These are phyloP conservation scores for Diaporthe australafricana DNA, from an alignment of 2,329 filamentous ascomycete species.

Conservation along the genomic window DNA sequence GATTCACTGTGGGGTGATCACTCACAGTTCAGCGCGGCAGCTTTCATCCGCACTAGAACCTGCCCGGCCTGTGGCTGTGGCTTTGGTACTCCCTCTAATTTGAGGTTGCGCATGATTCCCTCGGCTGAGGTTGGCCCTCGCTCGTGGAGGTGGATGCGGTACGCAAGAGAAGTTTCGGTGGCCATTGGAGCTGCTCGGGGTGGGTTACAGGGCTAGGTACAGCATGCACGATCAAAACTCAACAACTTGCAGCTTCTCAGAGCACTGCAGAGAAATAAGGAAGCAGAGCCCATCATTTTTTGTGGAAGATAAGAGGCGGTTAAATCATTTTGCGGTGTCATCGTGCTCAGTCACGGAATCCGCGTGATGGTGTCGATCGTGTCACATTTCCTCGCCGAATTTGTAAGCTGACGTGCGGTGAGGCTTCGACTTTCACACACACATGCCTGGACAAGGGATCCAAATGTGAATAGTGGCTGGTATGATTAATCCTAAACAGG, in stretches of 20 bases:
- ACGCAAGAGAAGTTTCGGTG: background rate
- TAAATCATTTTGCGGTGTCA: background rate
- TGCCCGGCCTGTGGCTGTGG: background rate
- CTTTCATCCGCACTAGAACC: constrained; percentile 16
- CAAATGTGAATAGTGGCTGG: background rate
- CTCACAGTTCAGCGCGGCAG: constrained; percentile 17
- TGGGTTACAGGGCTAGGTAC: background rate
- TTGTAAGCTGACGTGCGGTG: background rate
- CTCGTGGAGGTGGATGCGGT: constrained; percentile 11
- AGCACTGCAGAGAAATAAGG: too few species aligned
- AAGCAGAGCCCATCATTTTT: too few species aligned
- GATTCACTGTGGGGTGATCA: background rate
- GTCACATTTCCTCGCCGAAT: background rate
- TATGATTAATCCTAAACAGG: too few species aligned
- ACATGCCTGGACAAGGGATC: background rate
- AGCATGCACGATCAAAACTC: too few species aligned
- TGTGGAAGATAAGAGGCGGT: background rate
- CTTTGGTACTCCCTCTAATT: background rate
- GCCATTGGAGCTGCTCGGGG: background rate
- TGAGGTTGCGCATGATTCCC: background rate
- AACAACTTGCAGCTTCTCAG: background rate
- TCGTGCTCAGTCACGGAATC: background rate
- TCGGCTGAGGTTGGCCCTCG: background rate
- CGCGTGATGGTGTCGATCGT: background rate
- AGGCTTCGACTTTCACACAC: background rate